Conservation (phyloP, 305 asterid species). For the Ajuga reptans region DNA sequence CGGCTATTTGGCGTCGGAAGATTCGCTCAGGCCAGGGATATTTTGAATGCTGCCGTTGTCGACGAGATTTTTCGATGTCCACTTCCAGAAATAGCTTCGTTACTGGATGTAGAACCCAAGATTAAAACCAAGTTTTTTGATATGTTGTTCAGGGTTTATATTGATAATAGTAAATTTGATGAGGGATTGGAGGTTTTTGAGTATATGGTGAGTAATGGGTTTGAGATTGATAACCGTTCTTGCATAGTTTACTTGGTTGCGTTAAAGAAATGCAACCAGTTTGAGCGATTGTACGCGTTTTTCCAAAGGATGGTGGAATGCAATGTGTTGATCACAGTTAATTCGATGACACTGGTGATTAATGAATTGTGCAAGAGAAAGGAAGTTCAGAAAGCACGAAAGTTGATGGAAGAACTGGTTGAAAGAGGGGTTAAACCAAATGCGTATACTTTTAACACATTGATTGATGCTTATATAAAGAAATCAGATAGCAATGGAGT, state of each 20-base stretch:
- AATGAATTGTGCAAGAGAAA: conserved; percentile 48
- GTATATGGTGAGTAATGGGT: conserved; percentile 41
- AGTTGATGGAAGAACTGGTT: conserved; percentile 40
- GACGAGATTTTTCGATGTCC: conserved; percentile 35
- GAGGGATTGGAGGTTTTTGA: conserved; percentile 64
- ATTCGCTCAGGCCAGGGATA: conserved; percentile 50
- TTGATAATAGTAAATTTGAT: conserved; percentile 40
- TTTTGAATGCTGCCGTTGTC: conserved; percentile 41
- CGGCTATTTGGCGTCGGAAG: conserved; percentile 44
- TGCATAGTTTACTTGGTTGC: conserved; percentile 66
- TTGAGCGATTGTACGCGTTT: conserved; percentile 36
- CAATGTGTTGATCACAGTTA: conserved; percentile 48
- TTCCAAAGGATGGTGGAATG: conserved; percentile 57
- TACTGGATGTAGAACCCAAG: conserved; percentile 29
- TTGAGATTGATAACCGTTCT: conserved; percentile 59
- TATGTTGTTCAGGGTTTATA: conserved; percentile 69
- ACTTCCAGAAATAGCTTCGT: conserved; percentile 35
- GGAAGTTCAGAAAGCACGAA: conserved; percentile 44
- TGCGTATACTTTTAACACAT: conserved; percentile 46
- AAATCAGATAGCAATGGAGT: conserved; percentile 40
- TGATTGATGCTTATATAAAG: conserved; percentile 52
- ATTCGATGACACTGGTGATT: conserved; percentile 59
- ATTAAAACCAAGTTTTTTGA: conserved; percentile 44
- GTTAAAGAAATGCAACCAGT: conserved; percentile 35
- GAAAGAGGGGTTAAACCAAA: conserved; percentile 49